Base-by-base conservation (phyloP, 768 basidiomycete genomes). In the Kwoniella bestiolae region DNA sequence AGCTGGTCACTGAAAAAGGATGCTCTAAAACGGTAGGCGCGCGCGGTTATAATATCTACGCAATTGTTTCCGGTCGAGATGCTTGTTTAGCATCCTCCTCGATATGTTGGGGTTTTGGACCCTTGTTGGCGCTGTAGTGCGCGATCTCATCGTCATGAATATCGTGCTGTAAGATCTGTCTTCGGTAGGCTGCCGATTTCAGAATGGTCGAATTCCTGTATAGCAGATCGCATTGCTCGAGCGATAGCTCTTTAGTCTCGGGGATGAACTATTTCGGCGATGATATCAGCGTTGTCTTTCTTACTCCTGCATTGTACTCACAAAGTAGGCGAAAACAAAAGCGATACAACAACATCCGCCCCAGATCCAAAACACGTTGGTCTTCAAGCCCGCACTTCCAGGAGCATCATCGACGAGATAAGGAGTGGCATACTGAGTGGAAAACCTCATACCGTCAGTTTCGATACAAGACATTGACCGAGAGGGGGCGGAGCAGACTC, bases 221-320 rank as follows among this genome's bases (percentile, higher is more conserved):
- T 47, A 69, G 67, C 28, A 69, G 59, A 38, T 69, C 67, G 58
- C 63, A 63, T 55, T 69, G 67, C 60, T 69, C 67, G 59, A 69
- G 67, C 14, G 67, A 69, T 26, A 69, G 67, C 18, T 63, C 55
- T 31, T 61, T 61, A 46, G 49, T 52, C 47, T 61, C 60, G 5
- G 60, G 49, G 29, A 50, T 52, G 23, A 50, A 52, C 46, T 53
- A 38, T 38, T 1, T 38, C 35, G 35, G 9, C 18, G 5, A 38
- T 38, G 35, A 38, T 11, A 38, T 38, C 35, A 38, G 35, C 9
- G 35, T 38, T 38, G 35, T 16, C 35, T 38, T 38, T 38, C 35
- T 38, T 38, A 38, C 35, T 11, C 3, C 18, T 3, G 18, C 18
- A 5, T 38, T 38, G 3, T 38, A 38, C 35, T 38, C 49, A 61